Base-by-base conservation (phyloP, 2,329 filamentous ascomycete species). In the Elsinoe arachidis region DNA sequence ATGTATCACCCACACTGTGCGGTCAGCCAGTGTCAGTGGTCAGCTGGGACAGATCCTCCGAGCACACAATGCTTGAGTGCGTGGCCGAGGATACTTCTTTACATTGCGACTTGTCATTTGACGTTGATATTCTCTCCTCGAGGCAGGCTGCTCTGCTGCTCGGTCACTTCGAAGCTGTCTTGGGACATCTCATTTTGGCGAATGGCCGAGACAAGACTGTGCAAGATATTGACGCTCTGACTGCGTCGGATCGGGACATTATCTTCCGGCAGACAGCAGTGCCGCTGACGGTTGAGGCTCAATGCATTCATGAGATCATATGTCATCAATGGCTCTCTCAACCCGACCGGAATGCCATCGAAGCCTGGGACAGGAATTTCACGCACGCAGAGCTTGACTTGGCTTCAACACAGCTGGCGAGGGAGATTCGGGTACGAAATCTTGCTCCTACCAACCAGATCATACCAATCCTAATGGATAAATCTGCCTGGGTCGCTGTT, bases 381-480 rank as follows among this genome's bases (percentile, higher is more conserved):
- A 55, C 51, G 15, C 55, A 47, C 41, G 5, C 15, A 12, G 57
- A 58, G 30, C 57, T 58, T 21, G 30, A 44, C n/a, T 14, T 12
- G 10, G 17, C 47, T 21, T 44, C 49, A 9, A 44, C 37, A 37
- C 49, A 11, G 11, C 38, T 58, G 17, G 49, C 57, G 2, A 21
- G 35, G 14, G 17, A 15, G n/a, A n/a, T 47, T 9, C 14, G 12
- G 5, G 12, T 10, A 26, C 19, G n/a, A 34, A 11, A 14, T 3
- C 35, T 26, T 41, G 26, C n/a, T 12, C 12, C 9, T 14, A 9
- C 2, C n/a, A 12, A 14, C 11, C 5, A 6, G 6, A 67, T 67
- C 39, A 63, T 72, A 1, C 68, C 70, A 2, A 55, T 72, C 3
- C 69, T 67, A 56, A 70, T 72, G 43, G 70, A 72, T 19, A 72